These are phyloP conservation scores for Uncinocarpus reesii DNA, from an alignment of 2,329 filamentous ascomycete species.

Conservation along the genomic window DNA sequence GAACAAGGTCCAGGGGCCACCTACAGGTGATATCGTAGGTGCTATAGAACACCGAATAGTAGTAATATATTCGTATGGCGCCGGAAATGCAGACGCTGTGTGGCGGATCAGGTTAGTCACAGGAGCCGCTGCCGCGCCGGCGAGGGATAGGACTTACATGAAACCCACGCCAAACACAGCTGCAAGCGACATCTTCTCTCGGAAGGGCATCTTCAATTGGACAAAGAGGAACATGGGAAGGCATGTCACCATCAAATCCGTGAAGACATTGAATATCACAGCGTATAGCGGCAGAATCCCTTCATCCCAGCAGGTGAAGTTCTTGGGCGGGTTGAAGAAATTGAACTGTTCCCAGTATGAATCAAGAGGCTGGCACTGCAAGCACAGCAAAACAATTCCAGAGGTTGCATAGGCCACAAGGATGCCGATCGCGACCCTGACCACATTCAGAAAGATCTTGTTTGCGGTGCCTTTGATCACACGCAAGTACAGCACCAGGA, in stretches of 20 bases:
- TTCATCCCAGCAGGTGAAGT: conserved; percentile 7
- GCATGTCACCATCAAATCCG: conserved; percentile 8
- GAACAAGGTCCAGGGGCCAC: background rate
- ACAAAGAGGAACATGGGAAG: conserved; percentile 12
- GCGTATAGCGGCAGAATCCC: conserved; percentile 7
- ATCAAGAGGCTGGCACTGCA: conserved; percentile 8
- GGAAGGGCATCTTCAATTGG: conserved; percentile 11
- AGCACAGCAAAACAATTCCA: conserved; percentile 1
- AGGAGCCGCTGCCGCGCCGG: background rate
- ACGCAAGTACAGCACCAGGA: conserved; percentile 12
- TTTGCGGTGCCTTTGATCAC: conserved; percentile 12
- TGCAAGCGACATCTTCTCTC: conserved; percentile 10
- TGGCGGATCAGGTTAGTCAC: background rate
- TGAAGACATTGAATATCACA: conserved; percentile 7
- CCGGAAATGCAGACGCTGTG: conserved; percentile 11
- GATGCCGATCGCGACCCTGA: conserved; percentile 3
- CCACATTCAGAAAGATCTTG: conserved; percentile 8
- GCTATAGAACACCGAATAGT: conserved; percentile 6
- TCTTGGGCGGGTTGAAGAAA: conserved; percentile 2
- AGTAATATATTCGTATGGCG: conserved; percentile 6
- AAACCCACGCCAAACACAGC: conserved; percentile 10
- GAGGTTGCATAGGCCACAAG: conserved; percentile 8
- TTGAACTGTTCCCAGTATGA: conserved; percentile 12
- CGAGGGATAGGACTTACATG: conserved; percentile 1
- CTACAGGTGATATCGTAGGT: conserved; percentile 14